Percentiles rank a stretch among this genome's conserved stretches.
These are phyloP conservation scores for Manihot esculenta DNA, from an alignment of 441 rosid genomes.

Conservation along the genomic window DNA sequence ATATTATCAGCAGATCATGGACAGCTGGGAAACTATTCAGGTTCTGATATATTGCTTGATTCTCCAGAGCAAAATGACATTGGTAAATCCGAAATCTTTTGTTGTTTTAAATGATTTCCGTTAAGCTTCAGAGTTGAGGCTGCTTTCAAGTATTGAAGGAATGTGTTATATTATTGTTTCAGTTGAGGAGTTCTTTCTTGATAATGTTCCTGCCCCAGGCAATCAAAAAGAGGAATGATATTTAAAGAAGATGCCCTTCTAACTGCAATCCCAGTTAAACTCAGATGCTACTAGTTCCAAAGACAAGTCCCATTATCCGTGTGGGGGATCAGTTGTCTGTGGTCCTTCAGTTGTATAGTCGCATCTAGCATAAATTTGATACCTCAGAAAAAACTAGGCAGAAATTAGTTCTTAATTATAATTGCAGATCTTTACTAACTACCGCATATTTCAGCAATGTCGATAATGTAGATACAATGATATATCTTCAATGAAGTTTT, in stretches of 20 bases:
- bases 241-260: background rate
- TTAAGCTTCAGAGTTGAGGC: background rate
- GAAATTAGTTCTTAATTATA: background rate
- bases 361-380: background rate
- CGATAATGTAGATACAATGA: background rate
- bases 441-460: background rate
- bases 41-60: constrained; percentile 6
- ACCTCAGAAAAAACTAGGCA: background rate
- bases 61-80: constrained; percentile 2
- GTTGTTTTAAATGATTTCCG: background rate
- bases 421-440: background rate
- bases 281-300: background rate
- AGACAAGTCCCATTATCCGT: background rate
- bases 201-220: background rate
- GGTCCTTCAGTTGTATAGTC: background rate
- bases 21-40: constrained; percentile 7
- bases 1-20: constrained; percentile 1
- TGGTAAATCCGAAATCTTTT: background rate
- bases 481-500: too few relatives aligned
- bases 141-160: background rate
- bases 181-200: constrained; percentile 21
- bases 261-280: background rate
- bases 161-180: background rate
- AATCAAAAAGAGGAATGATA: constrained; percentile 3
- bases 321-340: background rate